These are phyloP conservation scores for Hyphodiscus sp. DNA, from an alignment of 2,329 filamentous ascomycete genomes.

Conservation along the genomic window DNA sequence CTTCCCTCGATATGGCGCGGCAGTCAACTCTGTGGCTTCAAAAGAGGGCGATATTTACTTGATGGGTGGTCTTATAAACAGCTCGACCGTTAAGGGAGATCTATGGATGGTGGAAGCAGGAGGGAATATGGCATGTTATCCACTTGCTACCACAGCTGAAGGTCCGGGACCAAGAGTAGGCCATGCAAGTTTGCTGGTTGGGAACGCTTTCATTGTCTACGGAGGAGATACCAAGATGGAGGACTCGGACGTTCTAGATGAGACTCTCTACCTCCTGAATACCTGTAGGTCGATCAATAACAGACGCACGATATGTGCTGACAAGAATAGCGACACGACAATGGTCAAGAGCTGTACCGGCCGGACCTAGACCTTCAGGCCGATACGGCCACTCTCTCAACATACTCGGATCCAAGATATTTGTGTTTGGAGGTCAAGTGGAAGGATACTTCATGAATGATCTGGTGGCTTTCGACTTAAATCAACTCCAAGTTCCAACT, in stretches of 20 bases:
- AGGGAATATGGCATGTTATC: slow-evolving; percentile 82
- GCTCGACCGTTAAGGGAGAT: slow-evolving; percentile 92
- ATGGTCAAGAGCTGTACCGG: slow-evolving; percentile 91
- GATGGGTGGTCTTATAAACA: slow-evolving; percentile 94
- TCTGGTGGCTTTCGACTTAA: slow-evolving; percentile 88
- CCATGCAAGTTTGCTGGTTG: slow-evolving; percentile 87
- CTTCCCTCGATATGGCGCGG: slow-evolving; percentile 94
- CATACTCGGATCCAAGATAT: slow-evolving; percentile 94
- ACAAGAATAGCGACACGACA: slow-evolving; percentile 73
- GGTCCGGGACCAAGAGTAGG: slow-evolving; percentile 92
- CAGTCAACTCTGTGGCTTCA: slow-evolving; percentile 84
- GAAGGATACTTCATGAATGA: slow-evolving; percentile 99
- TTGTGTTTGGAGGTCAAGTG: slow-evolving; percentile 94
- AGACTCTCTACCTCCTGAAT: slow-evolving; percentile 93
- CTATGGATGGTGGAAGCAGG: slow-evolving; percentile 96
- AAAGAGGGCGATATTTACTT: slow-evolving; percentile 97
- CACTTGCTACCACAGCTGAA: slow-evolving; percentile 84
- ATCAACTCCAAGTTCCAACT: slow-evolving; percentile 81
- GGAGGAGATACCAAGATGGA: slow-evolving; percentile 97
- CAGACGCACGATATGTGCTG: slow-evolving; percentile 8
- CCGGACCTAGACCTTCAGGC: slow-evolving; percentile 77
- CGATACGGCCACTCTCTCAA: slow-evolving; percentile 96
- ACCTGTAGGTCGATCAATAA: slow-evolving; percentile 66
- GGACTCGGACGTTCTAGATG: slow-evolving; percentile 83
- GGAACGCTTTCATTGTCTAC: slow-evolving; percentile 98